phyloP scores from a whole-genome alignment of 805 yeast species.

The Pichia insulana region DNA sequence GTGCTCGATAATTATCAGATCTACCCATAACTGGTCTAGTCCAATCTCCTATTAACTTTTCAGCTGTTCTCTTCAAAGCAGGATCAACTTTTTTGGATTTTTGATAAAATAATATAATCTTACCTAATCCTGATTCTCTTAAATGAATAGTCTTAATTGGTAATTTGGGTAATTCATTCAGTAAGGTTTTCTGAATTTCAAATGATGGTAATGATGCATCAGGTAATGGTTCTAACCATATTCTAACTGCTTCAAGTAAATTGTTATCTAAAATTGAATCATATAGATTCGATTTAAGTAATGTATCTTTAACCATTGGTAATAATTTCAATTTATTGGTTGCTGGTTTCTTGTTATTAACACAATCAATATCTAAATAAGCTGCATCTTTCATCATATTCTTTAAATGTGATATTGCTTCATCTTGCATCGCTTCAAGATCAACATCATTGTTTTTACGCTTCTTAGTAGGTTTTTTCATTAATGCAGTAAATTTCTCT shows the following conservation, averaged over 20 bases:
- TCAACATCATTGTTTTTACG: constrained; percentile 84
- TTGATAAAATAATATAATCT: constrained; percentile 88
- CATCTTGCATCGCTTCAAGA: constrained; percentile 92
- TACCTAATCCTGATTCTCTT: constrained; percentile 90
- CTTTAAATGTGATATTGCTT: constrained; percentile 69
- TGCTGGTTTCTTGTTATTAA: constrained; percentile 58
- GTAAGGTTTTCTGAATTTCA: constrained; percentile 85
- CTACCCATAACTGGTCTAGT: constrained; percentile 96
- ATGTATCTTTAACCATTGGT: constrained; percentile 65
- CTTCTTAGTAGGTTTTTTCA: constrained; percentile 52
- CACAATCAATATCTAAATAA: constrained; percentile 53
- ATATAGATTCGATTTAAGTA: constrained; percentile 76
- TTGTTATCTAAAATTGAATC: constrained; percentile 93
- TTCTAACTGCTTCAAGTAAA: constrained; percentile 81
- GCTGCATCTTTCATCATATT: constrained; percentile 88
- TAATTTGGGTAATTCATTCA: constrained; percentile 60
- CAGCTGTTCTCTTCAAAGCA: constrained; percentile 77
- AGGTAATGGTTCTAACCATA: constrained; percentile 97
- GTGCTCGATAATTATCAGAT: constrained; percentile 88
- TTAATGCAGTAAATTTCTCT: constrained; percentile 67
- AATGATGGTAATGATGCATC: constrained; percentile 97
- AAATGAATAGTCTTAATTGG: constrained; percentile 95
- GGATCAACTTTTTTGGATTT: constrained; percentile 85
- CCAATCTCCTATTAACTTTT: constrained; percentile 91
- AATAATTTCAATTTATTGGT: constrained; percentile 70